Conservation (phyloP, 2,329 filamentous ascomycete genomes). For the Diaporthe citrichinensis region DNA sequence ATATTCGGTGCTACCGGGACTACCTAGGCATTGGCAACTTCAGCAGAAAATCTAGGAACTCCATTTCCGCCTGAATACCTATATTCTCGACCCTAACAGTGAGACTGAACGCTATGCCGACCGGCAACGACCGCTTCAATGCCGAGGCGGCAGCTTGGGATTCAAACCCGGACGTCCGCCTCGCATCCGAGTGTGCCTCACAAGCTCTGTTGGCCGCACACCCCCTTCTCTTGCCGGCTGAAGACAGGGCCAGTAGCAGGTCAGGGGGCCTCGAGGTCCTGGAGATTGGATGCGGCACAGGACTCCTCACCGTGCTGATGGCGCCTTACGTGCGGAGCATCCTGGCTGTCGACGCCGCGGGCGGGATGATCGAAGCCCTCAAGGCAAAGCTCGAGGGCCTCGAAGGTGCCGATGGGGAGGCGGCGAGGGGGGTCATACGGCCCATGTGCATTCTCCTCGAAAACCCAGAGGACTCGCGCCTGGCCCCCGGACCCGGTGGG, state of each 20-base stretch:
- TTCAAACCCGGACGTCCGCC: slow-evolving; percentile 63
- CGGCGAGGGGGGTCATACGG: slow-evolving; percentile 55
- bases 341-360: slow-evolving; percentile 66
- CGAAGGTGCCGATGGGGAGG: neutral
- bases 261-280: slow-evolving; percentile 59
- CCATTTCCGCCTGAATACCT: neutral
- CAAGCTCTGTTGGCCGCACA: slow-evolving; percentile 57
- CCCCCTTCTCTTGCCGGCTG: neutral
- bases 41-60: neutral
- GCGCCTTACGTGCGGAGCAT: slow-evolving; percentile 62
- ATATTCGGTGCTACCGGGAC: neutral
- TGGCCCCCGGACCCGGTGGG: slow-evolving; percentile 51
- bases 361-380: slow-evolving; percentile 68
- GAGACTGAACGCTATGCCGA: neutral
- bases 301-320: slow-evolving; percentile 64
- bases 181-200: slow-evolving; percentile 59
- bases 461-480: slow-evolving; percentile 61
- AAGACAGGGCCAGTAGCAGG: slow-evolving; percentile 17
- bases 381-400: slow-evolving; percentile 57
- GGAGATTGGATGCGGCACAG: slow-evolving; percentile 71
- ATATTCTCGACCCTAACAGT: neutral
- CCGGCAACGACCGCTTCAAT: slow-evolving; percentile 64
- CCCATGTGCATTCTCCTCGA: slow-evolving; percentile 63
- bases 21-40: neutral
- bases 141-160: slow-evolving; percentile 69